Base-by-base conservation (phyloP, 345 rosid species). In the Geranium brycei region DNA sequence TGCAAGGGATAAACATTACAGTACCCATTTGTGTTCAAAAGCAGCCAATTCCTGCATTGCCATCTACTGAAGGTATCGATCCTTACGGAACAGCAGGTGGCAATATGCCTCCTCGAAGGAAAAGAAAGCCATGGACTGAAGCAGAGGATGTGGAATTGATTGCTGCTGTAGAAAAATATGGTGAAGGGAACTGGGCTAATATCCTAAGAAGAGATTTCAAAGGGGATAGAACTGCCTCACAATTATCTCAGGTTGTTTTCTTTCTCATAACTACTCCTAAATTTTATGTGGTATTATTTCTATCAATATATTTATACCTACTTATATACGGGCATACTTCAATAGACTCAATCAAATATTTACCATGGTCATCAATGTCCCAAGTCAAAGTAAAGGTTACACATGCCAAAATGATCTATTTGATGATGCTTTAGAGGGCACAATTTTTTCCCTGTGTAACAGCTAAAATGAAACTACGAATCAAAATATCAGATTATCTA, bases 111-210 rank as follows among this genome's bases (percentile, higher is more conserved):
- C 23, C 81, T 61, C 83, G 83, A 68, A 84, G 77, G 87, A 87
- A 72, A 77, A 82, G 91, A 67, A 91, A 84, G 69, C 72, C 75
- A 57, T 87, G 96, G 96, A 72, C 88, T 38, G 30, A 69, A 38
- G 80, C 74, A 23, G 91, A 87, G 70, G 97, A 87, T 70, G 47
- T 57, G 51, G 83, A 80, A 69, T 75, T 89, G 70, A 72, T 80
- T 60, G 78, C 83, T 72, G 91, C 95, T 72, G 96, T 90, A 68
- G 68, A 81, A 63, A 86, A 83, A 82, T 73, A 62, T 70, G 99
- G 99, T 66, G 96, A 81, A 77, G 95, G 95, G 66, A 93, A 82
- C 78, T 93, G 99, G 97, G 87, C 85, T 51, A 77, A 65, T 71
- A 93, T 93, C 53, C 64, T 82, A 56, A 75, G 74, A 75, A 80